Conservation (phyloP, 202 grass and related monocot species). For the Dendrocalamus latiflorus region DNA sequence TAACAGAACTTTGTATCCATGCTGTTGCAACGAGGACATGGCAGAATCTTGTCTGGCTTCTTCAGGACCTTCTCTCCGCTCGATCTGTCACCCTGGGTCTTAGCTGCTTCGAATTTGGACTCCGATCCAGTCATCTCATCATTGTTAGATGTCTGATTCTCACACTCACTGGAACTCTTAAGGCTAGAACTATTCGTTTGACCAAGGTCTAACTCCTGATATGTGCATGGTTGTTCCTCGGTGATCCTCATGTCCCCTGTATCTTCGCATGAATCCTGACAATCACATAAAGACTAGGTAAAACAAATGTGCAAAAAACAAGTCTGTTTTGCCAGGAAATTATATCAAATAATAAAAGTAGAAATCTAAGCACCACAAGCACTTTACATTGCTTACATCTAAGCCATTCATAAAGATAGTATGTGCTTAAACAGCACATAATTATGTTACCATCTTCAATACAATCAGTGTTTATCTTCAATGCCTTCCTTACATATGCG, state of each 20-base stretch:
- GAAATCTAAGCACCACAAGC: background rate
- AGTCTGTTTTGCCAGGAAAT: background rate
- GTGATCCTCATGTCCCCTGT: constrained; percentile 22
- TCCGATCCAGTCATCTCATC: constrained; percentile 43
- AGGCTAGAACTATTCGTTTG: constrained; percentile 38
- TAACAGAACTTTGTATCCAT: constrained; percentile 94
- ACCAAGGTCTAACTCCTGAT: constrained; percentile 31
- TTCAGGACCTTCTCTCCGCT: constrained; percentile 55
- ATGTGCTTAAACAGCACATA: background rate
- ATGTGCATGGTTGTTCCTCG: constrained; percentile 27
- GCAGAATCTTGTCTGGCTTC: constrained; percentile 78
- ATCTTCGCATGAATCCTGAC: constrained; percentile 45
- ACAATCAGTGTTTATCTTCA: background rate
- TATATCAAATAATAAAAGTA: background rate
- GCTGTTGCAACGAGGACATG: constrained; percentile 81
- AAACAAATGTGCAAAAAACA: constrained; percentile 16
- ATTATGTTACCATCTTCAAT: background rate
- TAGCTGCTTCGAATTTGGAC: constrained; percentile 39
- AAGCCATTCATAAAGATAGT: background rate
- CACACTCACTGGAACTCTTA: constrained; percentile 43
- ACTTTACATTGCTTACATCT: too few relatives aligned
- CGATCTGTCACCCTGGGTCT: constrained; percentile 20
- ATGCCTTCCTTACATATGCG: background rate
- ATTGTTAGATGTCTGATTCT: constrained; percentile 17
- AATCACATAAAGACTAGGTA: constrained; percentile 21